A percentile compares a stretch with the other conserved stretches of the same genome.
Conservation (phyloP, 2,329 filamentous ascomycete species). For the Huntiella omanensis region DNA sequence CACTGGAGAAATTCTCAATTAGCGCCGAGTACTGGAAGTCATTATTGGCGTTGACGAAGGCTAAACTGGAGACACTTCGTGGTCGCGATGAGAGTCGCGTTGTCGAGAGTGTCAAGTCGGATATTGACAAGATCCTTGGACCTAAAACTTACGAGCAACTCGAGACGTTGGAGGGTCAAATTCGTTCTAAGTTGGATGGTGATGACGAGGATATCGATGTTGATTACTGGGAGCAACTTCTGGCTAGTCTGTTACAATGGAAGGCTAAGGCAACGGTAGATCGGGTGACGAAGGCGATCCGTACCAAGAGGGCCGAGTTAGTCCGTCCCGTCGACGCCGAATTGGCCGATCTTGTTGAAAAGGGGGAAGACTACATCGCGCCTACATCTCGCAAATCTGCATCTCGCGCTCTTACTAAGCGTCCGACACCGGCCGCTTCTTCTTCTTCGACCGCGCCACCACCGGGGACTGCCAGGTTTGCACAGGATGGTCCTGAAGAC, state of each 20-base stretch:
- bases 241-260: slow-evolving; percentile 70
- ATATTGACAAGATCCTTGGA: slow-evolving; percentile 71
- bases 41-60: slow-evolving; percentile 60
- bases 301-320: slow-evolving; percentile 46
- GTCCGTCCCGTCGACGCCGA: slow-evolving; percentile 49
- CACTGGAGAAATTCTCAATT: slow-evolving; percentile 56
- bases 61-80: background rate
- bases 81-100: slow-evolving; percentile 40
- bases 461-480: slow-evolving; percentile 48
- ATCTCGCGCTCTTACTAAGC: background rate
- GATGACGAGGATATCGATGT: slow-evolving; percentile 84
- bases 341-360: slow-evolving; percentile 29
- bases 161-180: slow-evolving; percentile 71
- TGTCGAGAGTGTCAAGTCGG: slow-evolving; percentile 62
- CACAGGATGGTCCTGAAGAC: slow-evolving; percentile 51
- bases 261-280: slow-evolving; percentile 78
- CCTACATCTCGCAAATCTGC: background rate
- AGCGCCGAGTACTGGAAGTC: slow-evolving; percentile 90
- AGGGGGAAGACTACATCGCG: slow-evolving; percentile 12
- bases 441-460: slow-evolving; percentile 16
- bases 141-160: slow-evolving; percentile 78
- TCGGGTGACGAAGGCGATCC: slow-evolving; percentile 58
- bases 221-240: slow-evolving; percentile 91
- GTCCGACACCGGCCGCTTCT: background rate
- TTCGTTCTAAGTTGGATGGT: slow-evolving; percentile 66